phyloP scores from a whole-genome alignment of 139 green algal genomes.

The Haematococcus lacustris region DNA sequence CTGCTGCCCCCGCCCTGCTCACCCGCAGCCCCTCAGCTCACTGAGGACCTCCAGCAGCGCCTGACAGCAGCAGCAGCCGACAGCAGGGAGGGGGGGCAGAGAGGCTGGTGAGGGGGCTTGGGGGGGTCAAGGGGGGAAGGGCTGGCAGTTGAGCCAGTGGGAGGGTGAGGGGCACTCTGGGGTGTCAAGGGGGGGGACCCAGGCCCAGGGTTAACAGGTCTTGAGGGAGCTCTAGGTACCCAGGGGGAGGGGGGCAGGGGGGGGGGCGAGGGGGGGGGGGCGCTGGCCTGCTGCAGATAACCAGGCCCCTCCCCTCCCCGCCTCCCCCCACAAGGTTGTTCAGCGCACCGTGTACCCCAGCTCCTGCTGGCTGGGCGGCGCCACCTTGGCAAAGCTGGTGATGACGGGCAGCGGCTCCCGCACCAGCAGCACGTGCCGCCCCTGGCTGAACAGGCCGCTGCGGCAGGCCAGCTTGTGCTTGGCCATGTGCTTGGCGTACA shows the following conservation, averaged over 20 bases:
- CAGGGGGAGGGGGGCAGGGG: no score
- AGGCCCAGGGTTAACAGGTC: no score
- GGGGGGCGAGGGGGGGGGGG: no score
- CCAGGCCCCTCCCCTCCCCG: no score
- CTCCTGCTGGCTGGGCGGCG: slow-evolving; percentile 57
- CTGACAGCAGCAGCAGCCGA: slow-evolving; percentile 9
- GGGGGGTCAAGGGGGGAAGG: no score
- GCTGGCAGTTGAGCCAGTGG: no score
- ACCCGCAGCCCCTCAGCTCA: slow-evolving; percentile 53
- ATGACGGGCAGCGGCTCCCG: slow-evolving; percentile 52
- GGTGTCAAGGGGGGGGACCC: no score
- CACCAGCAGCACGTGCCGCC: slow-evolving; percentile 50
- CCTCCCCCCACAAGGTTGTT: not conserved
- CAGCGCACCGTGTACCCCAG: slow-evolving; percentile 42
- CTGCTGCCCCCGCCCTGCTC: no score
- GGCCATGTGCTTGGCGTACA: slow-evolving; percentile 70
- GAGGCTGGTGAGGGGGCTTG: not conserved
- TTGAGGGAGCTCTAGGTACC: no score
- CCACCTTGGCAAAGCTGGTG: slow-evolving; percentile 54
- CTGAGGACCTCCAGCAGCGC: slow-evolving; percentile 59
- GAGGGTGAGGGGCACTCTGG: no score
- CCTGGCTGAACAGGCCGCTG: slow-evolving; percentile 34
- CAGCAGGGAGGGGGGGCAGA: not conserved
- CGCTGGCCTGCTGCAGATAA: no score
- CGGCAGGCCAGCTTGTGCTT: slow-evolving; percentile 59